A percentile compares a stretch with the other conserved stretches of the same genome.
Evolutionary conservation across 257 asterid species (phyloP).

Genomic region (Misopates orontium): DNA sequence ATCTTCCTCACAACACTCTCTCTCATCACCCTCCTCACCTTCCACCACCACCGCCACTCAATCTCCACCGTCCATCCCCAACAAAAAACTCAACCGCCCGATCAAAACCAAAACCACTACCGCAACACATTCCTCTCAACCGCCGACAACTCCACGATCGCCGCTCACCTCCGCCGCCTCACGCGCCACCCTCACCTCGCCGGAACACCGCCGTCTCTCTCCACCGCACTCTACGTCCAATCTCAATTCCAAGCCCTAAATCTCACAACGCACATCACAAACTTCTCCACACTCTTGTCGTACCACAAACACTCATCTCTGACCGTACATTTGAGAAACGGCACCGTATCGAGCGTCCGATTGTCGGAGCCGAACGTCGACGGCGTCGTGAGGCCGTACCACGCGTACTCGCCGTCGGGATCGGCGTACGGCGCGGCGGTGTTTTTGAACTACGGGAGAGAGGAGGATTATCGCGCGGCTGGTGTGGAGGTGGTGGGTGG

Average conservation of each 20-base stretch:
- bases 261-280: conserved; percentile 49
- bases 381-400: conserved; percentile 66
- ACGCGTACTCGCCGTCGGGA: conserved; percentile 92
- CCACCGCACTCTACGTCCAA: conserved; percentile 63
- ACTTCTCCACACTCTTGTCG: conserved; percentile 75
- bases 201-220: conserved; percentile 66
- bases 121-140: conserved; percentile 54
- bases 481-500: conserved; percentile 61
- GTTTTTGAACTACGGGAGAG: conserved; percentile 79
- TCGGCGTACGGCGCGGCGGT: conserved; percentile 63
- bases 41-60: conserved; percentile 37
- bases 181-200: conserved; percentile 95
- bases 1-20: conserved; percentile 42
- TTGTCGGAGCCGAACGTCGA: conserved; percentile 51
- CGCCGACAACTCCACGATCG: conserved; percentile 70
- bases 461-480: conserved; percentile 54
- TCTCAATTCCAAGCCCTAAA: conserved; percentile 60
- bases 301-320: conserved; percentile 68
- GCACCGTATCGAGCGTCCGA: conserved; percentile 33
- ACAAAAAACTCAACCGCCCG: neutral
- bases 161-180: conserved; percentile 80
- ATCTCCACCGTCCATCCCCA: conserved; percentile 13
- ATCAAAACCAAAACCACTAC: conserved; percentile 22
- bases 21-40: conserved; percentile 42
- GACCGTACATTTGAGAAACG: conserved; percentile 51